Conservation (phyloP, 805 yeast genomes). For the Saccharomycopsis guyanensis region DNA sequence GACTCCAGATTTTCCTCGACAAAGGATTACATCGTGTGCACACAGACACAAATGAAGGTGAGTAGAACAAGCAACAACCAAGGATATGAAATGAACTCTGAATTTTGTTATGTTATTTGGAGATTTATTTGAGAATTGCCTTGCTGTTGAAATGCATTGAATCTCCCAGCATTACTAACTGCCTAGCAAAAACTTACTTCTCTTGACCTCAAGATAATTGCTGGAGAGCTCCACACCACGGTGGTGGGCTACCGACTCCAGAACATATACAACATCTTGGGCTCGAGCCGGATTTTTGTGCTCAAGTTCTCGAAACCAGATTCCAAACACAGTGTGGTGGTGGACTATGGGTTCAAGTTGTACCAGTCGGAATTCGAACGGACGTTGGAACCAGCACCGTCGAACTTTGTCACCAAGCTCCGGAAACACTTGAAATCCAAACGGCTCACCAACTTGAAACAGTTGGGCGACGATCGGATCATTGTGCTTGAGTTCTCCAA, state of each 20-base stretch:
- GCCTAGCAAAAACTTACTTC: constrained; percentile 79
- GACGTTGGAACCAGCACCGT: constrained; percentile 73
- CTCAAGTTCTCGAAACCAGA: constrained; percentile 80
- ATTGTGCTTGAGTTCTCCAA: constrained; percentile 79
- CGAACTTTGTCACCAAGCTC: constrained; percentile 76
- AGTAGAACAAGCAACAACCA: too few species aligned
- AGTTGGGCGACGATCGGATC: constrained; percentile 76
- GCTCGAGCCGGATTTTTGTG: constrained; percentile 63
- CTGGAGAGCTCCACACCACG: constrained; percentile 52
- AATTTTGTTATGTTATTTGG: too few species aligned
- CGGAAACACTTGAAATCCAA: constrained; percentile 81
- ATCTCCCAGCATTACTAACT: too few species aligned
- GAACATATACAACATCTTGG: constrained; percentile 75
- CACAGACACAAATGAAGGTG: too few species aligned
- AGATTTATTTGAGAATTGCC: too few species aligned
- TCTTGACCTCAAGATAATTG: constrained; percentile 67
- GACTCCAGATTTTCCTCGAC: too few species aligned
- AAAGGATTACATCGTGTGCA: too few species aligned
- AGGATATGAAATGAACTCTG: too few species aligned
- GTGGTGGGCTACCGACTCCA: constrained; percentile 65
- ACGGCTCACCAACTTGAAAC: constrained; percentile 63
- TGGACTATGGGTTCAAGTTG: constrained; percentile 81
- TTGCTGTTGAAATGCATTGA: too few species aligned
- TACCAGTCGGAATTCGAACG: constrained; percentile 77
- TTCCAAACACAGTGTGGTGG: constrained; percentile 62